phyloP scores from a whole-genome alignment of 2,329 filamentous ascomycete species.

The Colletotrichum magnum region DNA sequence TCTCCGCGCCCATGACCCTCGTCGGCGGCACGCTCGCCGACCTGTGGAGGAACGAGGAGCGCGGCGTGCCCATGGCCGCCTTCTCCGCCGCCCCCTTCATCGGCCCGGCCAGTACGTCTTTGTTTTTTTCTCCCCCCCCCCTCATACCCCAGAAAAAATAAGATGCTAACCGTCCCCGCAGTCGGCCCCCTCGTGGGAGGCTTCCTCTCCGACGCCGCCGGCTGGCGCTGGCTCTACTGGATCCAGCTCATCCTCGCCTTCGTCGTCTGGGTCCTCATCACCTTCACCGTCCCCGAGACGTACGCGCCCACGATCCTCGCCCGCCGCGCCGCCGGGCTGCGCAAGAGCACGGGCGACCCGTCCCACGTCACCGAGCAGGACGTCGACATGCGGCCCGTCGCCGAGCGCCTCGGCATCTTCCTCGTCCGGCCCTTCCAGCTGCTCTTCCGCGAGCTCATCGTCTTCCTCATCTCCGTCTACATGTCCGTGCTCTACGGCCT shows the following conservation, averaged over 20 bases:
- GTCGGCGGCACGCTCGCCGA: slow-evolving; percentile 88
- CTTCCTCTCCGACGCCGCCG: slow-evolving; percentile 77
- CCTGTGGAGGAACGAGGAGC: slow-evolving; percentile 86
- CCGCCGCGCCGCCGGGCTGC: slow-evolving; percentile 77
- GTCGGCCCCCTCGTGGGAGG: slow-evolving; percentile 83
- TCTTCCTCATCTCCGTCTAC: slow-evolving; percentile 86
- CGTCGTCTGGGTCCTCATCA: slow-evolving; percentile 80
- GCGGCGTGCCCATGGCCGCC: slow-evolving; percentile 88
- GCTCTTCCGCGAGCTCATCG: slow-evolving; percentile 86
- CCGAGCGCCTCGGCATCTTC: slow-evolving; percentile 80
- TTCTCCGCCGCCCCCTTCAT: slow-evolving; percentile 88
- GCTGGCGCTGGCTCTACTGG: slow-evolving; percentile 91
- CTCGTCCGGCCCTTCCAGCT: slow-evolving; percentile 88
- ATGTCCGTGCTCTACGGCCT: slow-evolving; percentile 86
- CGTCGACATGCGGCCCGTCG: slow-evolving; percentile 78
- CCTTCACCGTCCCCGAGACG: slow-evolving; percentile 91
- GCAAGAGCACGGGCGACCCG: slow-evolving; percentile 75
- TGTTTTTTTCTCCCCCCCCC: neutral
- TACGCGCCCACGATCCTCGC: slow-evolving; percentile 86
- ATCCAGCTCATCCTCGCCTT: slow-evolving; percentile 84
- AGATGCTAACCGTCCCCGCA: slow-evolving; percentile 40
- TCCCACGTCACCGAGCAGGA: slow-evolving; percentile 86
- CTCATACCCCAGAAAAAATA: neutral
- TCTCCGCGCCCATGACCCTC: slow-evolving; percentile 88
- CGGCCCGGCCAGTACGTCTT: slow-evolving; percentile 75